Evolutionary conservation across 352 stramenopile species (phyloP), one percentile per base, ranked within the genome.

Genomic region (Pythium sp.): DNA sequence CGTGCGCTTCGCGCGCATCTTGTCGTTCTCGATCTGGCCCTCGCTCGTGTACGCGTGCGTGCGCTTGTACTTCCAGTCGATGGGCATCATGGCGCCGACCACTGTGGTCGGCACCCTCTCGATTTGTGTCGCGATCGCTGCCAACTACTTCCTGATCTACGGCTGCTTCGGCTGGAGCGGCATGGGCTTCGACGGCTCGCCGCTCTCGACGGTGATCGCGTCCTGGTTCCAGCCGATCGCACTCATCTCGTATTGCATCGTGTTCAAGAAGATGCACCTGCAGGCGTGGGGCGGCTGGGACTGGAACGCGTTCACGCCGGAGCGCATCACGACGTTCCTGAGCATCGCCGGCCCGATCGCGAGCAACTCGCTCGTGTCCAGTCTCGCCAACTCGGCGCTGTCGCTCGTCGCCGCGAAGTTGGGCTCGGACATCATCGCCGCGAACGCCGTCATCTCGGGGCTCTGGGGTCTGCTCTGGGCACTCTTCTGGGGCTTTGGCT

Each of bases 31-130:
- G 24, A 82, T 93, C 61, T 93, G 82, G 74, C 86, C 86, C 0
- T 84, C 80, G n/a, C 74, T 94, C 18, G 69, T 83, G 12, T 94
- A 94, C 72, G 86, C 81, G 4, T 94, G 86, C 65, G 72, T 92
- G 59, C 81, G 87, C 0, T 76, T 90, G 12, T 95, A 95, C 75
- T 93, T 95, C 71, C 87, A 95, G 67, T 87, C 84, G 0, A 92
- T 95, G 80, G 82, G 83, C 20, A 90, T 92, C 72, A 89, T 92
- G 74, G 76, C 78, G 3, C 82, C 86, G 12, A 90, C 87, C 4
- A 94, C 84, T 2, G 68, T 91, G 20, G 85, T 93, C 11, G 86
- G 86, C 11, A 75, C 80, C 20, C 58, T 89, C 14, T 92, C 86
- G 26, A 91, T 94, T 54, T 71, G 72, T 14, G 77, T 94, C 9